A percentile compares a stretch with the other conserved stretches of the same genome.
Conservation (phyloP, 805 yeast genomes). For the Yamadazyma insecticola region DNA sequence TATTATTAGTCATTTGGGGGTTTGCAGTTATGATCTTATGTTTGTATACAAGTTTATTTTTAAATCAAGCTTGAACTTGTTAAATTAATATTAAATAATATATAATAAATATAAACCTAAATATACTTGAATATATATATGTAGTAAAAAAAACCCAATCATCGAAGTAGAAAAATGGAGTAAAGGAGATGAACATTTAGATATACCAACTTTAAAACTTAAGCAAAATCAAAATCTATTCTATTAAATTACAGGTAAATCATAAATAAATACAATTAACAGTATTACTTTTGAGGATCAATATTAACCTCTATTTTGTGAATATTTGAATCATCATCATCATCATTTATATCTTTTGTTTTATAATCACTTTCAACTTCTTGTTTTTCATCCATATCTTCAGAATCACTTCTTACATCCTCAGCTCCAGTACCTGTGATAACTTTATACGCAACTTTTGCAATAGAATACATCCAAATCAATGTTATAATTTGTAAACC, state of each 20-base stretch:
- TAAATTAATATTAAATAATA: too few species aligned
- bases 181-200: too few species aligned
- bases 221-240: too few species aligned
- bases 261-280: too few species aligned
- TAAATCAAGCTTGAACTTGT: constrained; percentile 13
- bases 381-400: constrained; percentile 44
- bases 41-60: constrained; percentile 45
- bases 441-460: constrained; percentile 66
- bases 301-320: too few species aligned
- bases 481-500: constrained; percentile 62
- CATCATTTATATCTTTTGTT: constrained; percentile 13
- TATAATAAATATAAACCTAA: too few species aligned
- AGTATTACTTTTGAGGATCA: background rate
- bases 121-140: too few species aligned
- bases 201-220: too few species aligned
- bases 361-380: constrained; percentile 16
- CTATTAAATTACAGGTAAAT: too few species aligned
- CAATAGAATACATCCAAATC: constrained; percentile 73
- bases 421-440: constrained; percentile 73
- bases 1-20: constrained; percentile 50
- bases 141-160: too few species aligned
- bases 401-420: constrained; percentile 82
- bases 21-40: constrained; percentile 49
- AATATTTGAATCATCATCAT: constrained; percentile 12
- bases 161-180: too few species aligned